A percentile compares a stretch with the other conserved stretches of the same genome.
These are phyloP conservation scores for Trichoderma orchidacearum DNA, from an alignment of 495 filamentous ascomycete species.

Conservation along the genomic window DNA sequence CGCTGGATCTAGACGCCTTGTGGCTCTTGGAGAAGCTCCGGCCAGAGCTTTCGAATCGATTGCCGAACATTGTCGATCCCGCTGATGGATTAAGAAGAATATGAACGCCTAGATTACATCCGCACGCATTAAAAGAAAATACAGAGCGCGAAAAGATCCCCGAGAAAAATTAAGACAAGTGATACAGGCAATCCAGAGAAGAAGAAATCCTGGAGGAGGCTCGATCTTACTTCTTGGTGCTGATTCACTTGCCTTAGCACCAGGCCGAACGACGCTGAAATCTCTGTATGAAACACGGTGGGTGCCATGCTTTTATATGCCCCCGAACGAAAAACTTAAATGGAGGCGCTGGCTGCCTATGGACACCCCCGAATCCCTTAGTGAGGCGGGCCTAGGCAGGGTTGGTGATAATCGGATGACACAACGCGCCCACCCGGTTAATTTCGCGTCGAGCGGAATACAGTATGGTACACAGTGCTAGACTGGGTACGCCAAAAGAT, in stretches of 20 bases:
- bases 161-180: too few species aligned
- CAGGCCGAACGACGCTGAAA: not conserved
- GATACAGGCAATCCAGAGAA: not conserved
- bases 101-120: too few species aligned
- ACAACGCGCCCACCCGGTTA: not conserved
- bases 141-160: too few species aligned
- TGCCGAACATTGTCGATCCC: slow-evolving; percentile 25
- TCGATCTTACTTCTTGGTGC: not conserved
- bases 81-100: not conserved
- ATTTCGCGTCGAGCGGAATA: not conserved
- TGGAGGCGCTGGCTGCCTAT: not conserved
- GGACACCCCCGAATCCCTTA: not conserved
- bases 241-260: not conserved
- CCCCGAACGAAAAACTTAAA: not conserved
- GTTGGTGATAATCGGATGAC: not conserved
- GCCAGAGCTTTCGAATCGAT: slow-evolving; percentile 22
- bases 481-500: not conserved
- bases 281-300: not conserved
- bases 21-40: slow-evolving; percentile 32
- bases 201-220: not conserved
- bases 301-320: not conserved
- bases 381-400: slow-evolving; percentile 1
- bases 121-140: not conserved
- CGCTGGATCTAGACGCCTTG: slow-evolving; percentile 23
- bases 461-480: not conserved